Percentiles rank a stretch among this genome's conserved stretches.
phyloP scores from a whole-genome alignment of 202 grass and related monocot genomes.

The Bolboschoenoplectus hybrid region DNA sequence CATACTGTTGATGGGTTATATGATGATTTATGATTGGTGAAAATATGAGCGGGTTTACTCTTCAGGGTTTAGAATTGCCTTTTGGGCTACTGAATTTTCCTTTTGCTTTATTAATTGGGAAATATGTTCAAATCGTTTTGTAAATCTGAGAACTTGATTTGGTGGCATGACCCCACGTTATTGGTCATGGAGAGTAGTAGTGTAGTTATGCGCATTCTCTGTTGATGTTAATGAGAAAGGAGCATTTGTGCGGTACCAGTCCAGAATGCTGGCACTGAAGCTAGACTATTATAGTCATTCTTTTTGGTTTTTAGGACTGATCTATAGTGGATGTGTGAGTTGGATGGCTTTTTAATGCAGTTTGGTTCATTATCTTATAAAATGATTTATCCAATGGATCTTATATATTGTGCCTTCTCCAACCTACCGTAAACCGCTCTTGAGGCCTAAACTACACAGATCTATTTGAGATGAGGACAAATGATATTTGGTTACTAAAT shows the following conservation, averaged over 20 bases:
- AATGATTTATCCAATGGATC: no score
- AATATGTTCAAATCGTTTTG: neutral
- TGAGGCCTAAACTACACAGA: neutral
- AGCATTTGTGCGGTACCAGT: neutral
- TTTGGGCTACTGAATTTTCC: neutral
- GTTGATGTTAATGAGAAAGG: neutral
- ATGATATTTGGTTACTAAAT: neutral
- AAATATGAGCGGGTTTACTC: neutral
- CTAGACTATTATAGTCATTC: neutral
- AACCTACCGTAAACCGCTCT: neutral
- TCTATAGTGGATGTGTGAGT: neutral
- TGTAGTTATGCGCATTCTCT: neutral
- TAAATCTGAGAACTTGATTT: conserved; percentile 14
- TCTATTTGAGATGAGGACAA: neutral
- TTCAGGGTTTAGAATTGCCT: neutral
- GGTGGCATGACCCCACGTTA: neutral
- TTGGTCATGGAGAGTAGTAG: neutral
- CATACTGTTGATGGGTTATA: neutral
- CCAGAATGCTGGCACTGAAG: neutral
- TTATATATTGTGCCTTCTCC: neutral
- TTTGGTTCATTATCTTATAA: no score
- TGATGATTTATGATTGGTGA: neutral
- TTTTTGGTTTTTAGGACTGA: neutral
- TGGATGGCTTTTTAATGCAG: no score
- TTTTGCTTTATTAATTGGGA: neutral